phyloP scores from a whole-genome alignment of 164 flowering plant species.

The Berberis vulgaris region DNA sequence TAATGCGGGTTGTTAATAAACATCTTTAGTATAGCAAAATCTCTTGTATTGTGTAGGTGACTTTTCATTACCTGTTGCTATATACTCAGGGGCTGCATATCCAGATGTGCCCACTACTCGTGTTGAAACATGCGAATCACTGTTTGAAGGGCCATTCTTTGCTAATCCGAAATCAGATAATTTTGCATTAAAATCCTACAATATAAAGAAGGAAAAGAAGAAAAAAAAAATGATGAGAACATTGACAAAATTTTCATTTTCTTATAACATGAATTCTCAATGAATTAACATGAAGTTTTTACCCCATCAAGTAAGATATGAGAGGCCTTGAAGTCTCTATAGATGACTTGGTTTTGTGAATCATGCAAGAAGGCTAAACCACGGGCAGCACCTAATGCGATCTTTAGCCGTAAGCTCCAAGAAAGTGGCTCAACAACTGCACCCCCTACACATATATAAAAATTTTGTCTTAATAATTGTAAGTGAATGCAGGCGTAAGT shows the following conservation, averaged over 20 bases:
- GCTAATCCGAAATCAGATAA: slow-evolving; percentile 92
- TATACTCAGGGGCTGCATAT: slow-evolving; percentile 93
- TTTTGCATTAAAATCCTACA: slow-evolving; percentile 69
- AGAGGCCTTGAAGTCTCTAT: slow-evolving; percentile 83
- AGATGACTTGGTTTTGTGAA: slow-evolving; percentile 64
- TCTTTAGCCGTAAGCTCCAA: slow-evolving; percentile 64
- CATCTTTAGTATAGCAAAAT: too few species aligned
- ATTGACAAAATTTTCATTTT: neutral
- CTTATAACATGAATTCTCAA: neutral
- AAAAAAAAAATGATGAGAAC: neutral
- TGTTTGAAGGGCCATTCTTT: slow-evolving; percentile 60
- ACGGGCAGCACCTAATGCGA: slow-evolving; percentile 70
- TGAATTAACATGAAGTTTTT: slow-evolving; percentile 2
- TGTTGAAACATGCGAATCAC: slow-evolving; percentile 76
- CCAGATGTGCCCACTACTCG: slow-evolving; percentile 84
- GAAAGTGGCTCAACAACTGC: slow-evolving; percentile 52
- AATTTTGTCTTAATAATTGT: neutral
- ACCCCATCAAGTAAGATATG: slow-evolving; percentile 85
- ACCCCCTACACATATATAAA: slow-evolving; percentile 36
- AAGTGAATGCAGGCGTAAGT: too few species aligned
- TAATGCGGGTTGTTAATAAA: too few species aligned
- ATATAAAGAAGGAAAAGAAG: neutral
- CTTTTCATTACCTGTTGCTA: slow-evolving; percentile 63
- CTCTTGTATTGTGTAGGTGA: too few species aligned
- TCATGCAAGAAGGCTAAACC: slow-evolving; percentile 77